Evolutionary conservation across 2,329 filamentous ascomycete genomes (phyloP).

Genomic region (Plenodomus lindquistii): DNA sequence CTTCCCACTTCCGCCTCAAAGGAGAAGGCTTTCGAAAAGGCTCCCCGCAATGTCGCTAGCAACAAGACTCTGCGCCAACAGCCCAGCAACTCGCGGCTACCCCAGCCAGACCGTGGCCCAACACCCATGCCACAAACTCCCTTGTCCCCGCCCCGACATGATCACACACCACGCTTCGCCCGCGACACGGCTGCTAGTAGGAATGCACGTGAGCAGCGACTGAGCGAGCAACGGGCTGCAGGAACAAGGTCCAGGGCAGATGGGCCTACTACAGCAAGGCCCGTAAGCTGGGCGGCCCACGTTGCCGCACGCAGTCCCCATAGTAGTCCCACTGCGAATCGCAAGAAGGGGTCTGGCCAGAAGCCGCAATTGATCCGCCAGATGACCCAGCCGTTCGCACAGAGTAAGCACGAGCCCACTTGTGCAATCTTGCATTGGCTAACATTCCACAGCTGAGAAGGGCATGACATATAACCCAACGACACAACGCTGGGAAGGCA

Average conservation of each 20-base stretch:
- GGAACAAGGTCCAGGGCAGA: slow-evolving; percentile 49
- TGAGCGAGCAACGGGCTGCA: slow-evolving; percentile 62
- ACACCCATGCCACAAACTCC: slow-evolving; percentile 58
- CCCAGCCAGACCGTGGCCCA: slow-evolving; percentile 50
- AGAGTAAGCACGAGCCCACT: slow-evolving; percentile 63
- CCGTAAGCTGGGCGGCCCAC: slow-evolving; percentile 63
- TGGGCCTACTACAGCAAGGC: slow-evolving; percentile 56
- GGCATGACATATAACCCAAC: slow-evolving; percentile 95
- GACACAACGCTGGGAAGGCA: slow-evolving; percentile 91
- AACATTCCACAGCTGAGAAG: slow-evolving; percentile 68
- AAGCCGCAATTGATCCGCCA: slow-evolving; percentile 92
- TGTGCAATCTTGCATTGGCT: slow-evolving; percentile 5
- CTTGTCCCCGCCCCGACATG: slow-evolving; percentile 56
- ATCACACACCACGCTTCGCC: slow-evolving; percentile 64
- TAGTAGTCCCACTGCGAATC: slow-evolving; percentile 54
- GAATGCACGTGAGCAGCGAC: slow-evolving; percentile 65
- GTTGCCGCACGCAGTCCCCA: slow-evolving; percentile 56
- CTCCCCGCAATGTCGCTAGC: slow-evolving; percentile 70
- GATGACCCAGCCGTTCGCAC: slow-evolving; percentile 74
- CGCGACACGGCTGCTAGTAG: slow-evolving; percentile 69
- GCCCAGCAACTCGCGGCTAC: slow-evolving; percentile 50
- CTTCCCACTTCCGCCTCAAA: slow-evolving; percentile 81
- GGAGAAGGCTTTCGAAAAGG: slow-evolving; percentile 82
- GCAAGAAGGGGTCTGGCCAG: slow-evolving; percentile 57
- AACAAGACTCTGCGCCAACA: slow-evolving; percentile 64